These are phyloP conservation scores for Gnaphalium uliginosum DNA, from an alignment of 129 eudicot species.

Conservation along the genomic window DNA sequence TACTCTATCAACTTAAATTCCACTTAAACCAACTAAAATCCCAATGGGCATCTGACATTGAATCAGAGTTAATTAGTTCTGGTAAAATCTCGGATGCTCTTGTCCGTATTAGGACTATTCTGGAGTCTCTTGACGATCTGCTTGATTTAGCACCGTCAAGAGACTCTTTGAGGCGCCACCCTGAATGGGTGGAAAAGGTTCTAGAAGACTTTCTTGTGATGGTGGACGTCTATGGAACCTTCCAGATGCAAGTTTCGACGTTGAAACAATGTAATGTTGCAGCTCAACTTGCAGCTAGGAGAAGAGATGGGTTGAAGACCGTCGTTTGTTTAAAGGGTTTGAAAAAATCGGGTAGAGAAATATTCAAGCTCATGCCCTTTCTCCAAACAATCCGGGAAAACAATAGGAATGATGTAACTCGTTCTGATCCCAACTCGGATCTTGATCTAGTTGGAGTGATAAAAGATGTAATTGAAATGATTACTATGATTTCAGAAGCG, in stretches of 20 bases:
- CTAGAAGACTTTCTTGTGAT: constrained; percentile 64
- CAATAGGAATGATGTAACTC: constrained; percentile 17
- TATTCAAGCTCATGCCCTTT: constrained; percentile 45
- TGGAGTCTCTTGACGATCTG: constrained; percentile 71
- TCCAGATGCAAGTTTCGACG: constrained; percentile 52
- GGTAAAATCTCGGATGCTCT: constrained; percentile 43
- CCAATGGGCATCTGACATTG: constrained; percentile 31
- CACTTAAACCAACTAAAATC: constrained; percentile 50
- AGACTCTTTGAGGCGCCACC: constrained; percentile 48
- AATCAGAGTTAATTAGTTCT: constrained; percentile 25
- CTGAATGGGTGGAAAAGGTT: constrained; percentile 59
- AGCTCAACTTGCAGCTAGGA: constrained; percentile 58
- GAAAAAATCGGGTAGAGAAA: constrained; percentile 53
- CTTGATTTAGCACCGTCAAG: constrained; percentile 62
- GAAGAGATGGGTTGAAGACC: constrained; percentile 47
- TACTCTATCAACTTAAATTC: constrained; percentile 64
- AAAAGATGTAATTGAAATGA: constrained; percentile 45
- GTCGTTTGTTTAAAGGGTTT: constrained; percentile 41
- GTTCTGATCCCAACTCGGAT: constrained; percentile 29
- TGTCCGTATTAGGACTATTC: constrained; percentile 38
- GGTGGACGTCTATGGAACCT: constrained; percentile 67
- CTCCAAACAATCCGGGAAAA: constrained; percentile 35
- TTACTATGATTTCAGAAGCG: constrained; percentile 21
- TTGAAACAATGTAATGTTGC: constrained; percentile 54
- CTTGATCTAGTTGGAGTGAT: constrained; percentile 49